phyloP scores from a whole-genome alignment of 345 rosid species.

The Balakata baccata region DNA sequence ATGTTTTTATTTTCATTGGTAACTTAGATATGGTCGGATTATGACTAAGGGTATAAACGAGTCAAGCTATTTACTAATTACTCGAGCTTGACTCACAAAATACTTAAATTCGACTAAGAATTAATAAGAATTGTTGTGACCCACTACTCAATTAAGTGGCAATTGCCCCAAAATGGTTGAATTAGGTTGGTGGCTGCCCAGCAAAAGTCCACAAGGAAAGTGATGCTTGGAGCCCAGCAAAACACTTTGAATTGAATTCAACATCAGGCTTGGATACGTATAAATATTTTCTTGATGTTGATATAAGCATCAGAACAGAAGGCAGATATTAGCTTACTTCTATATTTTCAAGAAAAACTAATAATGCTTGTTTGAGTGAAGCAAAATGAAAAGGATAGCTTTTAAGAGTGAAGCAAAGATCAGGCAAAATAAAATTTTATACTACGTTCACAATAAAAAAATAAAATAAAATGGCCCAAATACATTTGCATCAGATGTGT shows the following conservation, averaged over 20 bases:
- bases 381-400: not conserved
- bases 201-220: not conserved
- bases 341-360: not conserved
- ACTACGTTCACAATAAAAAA: not conserved
- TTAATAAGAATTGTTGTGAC: no score
- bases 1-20: not conserved
- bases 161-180: not conserved
- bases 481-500: not conserved
- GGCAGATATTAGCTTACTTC: not conserved
- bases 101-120: no score
- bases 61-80: no score
- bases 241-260: not conserved
- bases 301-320: slow-evolving; percentile 7
- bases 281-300: not conserved
- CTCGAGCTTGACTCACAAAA: no score
- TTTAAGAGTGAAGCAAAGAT: not conserved
- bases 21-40: not conserved
- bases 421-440: not conserved
- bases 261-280: not conserved
- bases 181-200: not conserved
- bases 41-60: no score
- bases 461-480: not conserved
- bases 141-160: slow-evolving; percentile 3
- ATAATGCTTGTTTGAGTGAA: not conserved
- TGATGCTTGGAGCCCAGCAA: no score